A percentile compares a stretch with the other conserved stretches of the same genome.
Conservation (phyloP, 2,329 filamentous ascomycete species). For the Trichoderma endophyticum region DNA sequence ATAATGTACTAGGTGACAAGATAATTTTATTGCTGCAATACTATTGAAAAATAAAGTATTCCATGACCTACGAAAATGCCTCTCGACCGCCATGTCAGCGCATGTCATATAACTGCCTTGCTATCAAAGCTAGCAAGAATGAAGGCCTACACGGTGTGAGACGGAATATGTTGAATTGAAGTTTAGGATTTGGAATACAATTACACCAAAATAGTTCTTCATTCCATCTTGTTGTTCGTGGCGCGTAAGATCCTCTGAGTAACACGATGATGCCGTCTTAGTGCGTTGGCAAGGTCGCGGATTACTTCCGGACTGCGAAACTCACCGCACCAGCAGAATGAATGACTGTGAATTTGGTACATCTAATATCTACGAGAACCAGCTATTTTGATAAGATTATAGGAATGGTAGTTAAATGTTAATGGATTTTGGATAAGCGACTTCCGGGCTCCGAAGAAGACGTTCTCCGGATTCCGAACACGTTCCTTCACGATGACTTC, state of each 20-base stretch:
- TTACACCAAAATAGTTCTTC: background rate
- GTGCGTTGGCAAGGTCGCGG: background rate
- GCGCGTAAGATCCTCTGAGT: background rate
- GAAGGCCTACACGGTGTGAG: background rate
- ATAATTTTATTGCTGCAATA: background rate
- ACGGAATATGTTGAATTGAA: background rate
- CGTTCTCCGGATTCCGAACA: background rate
- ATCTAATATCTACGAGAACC: background rate
- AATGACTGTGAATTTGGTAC: background rate
- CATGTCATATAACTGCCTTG: background rate
- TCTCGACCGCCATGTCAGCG: background rate
- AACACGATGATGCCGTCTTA: background rate
- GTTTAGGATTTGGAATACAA: background rate
- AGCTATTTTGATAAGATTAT: background rate
- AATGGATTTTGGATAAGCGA: background rate
- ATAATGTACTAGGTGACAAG: background rate
- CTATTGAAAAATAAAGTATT: background rate
- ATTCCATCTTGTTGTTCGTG: background rate
- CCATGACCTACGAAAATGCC: background rate
- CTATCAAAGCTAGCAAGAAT: background rate
- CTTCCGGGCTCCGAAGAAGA: background rate
- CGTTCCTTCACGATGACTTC: background rate
- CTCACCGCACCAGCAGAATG: background rate
- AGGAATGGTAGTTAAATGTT: background rate
- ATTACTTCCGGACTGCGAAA: background rate